phyloP scores from a whole-genome alignment of 2,329 filamentous ascomycete species.

The Apiospora aurea region DNA sequence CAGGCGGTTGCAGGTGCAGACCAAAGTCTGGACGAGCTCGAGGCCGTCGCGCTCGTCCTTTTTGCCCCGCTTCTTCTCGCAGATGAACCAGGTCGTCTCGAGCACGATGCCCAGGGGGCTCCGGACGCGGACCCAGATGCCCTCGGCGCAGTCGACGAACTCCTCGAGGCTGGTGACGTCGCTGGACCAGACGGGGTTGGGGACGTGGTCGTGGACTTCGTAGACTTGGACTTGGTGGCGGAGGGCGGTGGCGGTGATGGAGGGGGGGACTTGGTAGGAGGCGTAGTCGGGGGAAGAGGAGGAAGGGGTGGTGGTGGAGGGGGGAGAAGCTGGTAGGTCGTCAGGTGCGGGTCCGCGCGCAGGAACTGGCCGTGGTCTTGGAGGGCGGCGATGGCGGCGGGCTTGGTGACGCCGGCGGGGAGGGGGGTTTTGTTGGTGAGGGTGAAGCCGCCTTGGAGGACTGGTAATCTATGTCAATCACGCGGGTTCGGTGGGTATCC shows the following conservation, averaged over 20 bases:
- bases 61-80: conserved; percentile 35
- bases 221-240: conserved; percentile 45
- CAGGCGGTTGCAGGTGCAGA: conserved; percentile 58
- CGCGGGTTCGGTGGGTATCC: not conserved
- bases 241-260: conserved; percentile 33
- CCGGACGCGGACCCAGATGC: conserved; percentile 58
- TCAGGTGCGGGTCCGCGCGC: conserved; percentile 58
- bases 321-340: conserved; percentile 25
- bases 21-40: conserved; percentile 57
- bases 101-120: conserved; percentile 59
- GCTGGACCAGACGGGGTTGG: conserved; percentile 62
- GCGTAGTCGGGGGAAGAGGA: conserved; percentile 37
- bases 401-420: conserved; percentile 40
- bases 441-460: conserved; percentile 19
- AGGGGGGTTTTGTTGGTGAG: conserved; percentile 52
- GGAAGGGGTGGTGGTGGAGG: no score
- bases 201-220: conserved; percentile 59
- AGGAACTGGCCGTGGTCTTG: conserved; percentile 62
- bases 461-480: not conserved
- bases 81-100: conserved; percentile 58
- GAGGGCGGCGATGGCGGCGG: conserved; percentile 49
- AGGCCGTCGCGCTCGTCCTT: conserved; percentile 32
- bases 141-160: conserved; percentile 56
- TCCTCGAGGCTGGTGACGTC: conserved; percentile 62
- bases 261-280: conserved; percentile 34